Conservation (phyloP, 2,329 filamentous ascomycete species). For the Fusarium tanahbumbuense region DNA sequence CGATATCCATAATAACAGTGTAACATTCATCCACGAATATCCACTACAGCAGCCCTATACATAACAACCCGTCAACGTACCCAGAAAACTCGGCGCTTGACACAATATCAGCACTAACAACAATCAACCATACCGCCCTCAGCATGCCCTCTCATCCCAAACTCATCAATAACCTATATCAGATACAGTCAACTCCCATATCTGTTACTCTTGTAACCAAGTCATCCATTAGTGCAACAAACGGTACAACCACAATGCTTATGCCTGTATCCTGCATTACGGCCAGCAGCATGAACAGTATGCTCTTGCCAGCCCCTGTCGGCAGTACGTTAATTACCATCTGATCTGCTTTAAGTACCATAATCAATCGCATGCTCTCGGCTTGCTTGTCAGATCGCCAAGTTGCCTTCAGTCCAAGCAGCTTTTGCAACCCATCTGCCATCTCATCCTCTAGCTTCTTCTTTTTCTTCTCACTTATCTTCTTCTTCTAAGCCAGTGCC, state of each 20-base stretch:
- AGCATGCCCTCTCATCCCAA: too few relatives aligned
- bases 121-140: too few relatives aligned
- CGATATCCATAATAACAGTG: not conserved
- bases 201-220: not conserved
- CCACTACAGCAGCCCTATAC: not conserved
- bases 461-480: too few relatives aligned
- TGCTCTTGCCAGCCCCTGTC: not conserved
- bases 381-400: too few relatives aligned
- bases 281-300: not conserved
- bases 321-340: not conserved
- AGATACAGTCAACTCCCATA: not conserved
- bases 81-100: not conserved
- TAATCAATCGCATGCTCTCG: not conserved
- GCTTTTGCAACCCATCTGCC: too few relatives aligned
- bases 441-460: not conserved
- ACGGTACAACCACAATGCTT: too few relatives aligned
- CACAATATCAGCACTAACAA: not conserved
- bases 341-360: not conserved
- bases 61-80: too few relatives aligned
- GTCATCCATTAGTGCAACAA: not conserved
- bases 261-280: too few relatives aligned
- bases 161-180: too few relatives aligned
- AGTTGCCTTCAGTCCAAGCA: too few relatives aligned
- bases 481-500: too few relatives aligned
- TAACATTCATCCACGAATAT: not conserved